phyloP scores from a whole-genome alignment of 176 grass and related monocot species.

The Puya raimondii region DNA sequence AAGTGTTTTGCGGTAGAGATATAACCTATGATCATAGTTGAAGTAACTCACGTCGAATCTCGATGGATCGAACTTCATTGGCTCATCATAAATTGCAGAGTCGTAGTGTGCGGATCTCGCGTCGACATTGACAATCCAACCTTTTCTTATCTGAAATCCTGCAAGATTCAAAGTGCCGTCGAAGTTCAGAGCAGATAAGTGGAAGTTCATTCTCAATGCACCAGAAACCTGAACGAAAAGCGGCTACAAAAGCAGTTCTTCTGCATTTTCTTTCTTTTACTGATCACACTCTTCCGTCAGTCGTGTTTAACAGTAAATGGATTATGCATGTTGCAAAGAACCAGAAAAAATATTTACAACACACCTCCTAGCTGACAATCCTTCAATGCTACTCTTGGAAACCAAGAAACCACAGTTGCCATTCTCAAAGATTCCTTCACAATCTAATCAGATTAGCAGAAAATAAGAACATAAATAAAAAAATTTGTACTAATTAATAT shows the following conservation, averaged over 20 bases:
- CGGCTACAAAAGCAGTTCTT: background rate
- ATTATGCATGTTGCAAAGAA: no score
- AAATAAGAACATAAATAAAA: no score
- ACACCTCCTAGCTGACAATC: slow-evolving; percentile 79
- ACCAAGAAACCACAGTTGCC: slow-evolving; percentile 93
- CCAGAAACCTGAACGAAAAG: no score
- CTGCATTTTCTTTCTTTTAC: no score
- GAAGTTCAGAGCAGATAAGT: background rate
- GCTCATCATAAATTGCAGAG: slow-evolving; percentile 41
- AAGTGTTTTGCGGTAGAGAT: no score
- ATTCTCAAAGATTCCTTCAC: slow-evolving; percentile 89
- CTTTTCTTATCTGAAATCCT: slow-evolving; percentile 68
- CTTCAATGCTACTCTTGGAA: slow-evolving; percentile 78
- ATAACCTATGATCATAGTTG: background rate
- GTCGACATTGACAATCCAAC: slow-evolving; percentile 87
- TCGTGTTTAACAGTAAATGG: no score
- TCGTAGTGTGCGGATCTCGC: slow-evolving; percentile 73
- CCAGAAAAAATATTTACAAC: background rate
- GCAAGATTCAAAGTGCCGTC: background rate
- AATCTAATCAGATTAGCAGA: slow-evolving; percentile 9
- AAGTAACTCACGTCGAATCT: slow-evolving; percentile 49
- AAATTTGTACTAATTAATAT: no score
- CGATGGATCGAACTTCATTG: slow-evolving; percentile 54
- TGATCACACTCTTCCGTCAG: no score
- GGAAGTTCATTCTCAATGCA: background rate